A percentile compares a stretch with the other conserved stretches of the same genome.
These are phyloP conservation scores for Barbatosphaeria neglecta DNA, from an alignment of 495 filamentous ascomycete genomes.

Conservation along the genomic window DNA sequence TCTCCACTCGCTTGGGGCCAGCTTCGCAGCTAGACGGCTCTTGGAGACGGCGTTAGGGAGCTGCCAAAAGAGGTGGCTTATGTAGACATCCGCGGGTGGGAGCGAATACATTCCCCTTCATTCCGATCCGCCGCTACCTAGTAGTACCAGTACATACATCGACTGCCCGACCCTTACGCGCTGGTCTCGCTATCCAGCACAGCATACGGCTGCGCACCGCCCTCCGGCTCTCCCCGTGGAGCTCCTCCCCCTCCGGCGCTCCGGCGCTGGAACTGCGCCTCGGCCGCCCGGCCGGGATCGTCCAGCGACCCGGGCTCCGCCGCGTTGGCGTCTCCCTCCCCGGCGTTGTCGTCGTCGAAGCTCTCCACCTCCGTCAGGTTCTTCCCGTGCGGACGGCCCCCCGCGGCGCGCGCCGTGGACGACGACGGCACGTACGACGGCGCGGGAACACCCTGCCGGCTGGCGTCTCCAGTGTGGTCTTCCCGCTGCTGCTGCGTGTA, in stretches of 20 bases:
- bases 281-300: conserved; percentile 21
- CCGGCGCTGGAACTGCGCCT: conserved; percentile 6
- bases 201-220: conserved; percentile 10
- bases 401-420: conserved; percentile 2
- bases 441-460: conserved; percentile 13
- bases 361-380: conserved; percentile 26
- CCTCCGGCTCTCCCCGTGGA: conserved; percentile 5
- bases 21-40: too few relatives aligned
- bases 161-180: conserved; percentile 9
- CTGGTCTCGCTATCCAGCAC: conserved; percentile 10
- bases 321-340: conserved; percentile 15
- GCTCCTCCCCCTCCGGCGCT: neutral
- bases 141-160: too few relatives aligned
- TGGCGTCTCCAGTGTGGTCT: neutral
- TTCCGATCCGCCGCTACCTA: too few relatives aligned
- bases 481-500: neutral
- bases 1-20: too few relatives aligned
- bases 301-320: conserved; percentile 25
- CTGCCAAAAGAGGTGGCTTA: too few relatives aligned
- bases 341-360: conserved; percentile 11
- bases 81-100: too few relatives aligned
- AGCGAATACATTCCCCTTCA: too few relatives aligned
- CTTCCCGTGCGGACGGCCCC: conserved; percentile 24
- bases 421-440: conserved; percentile 20
- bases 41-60: too few relatives aligned